Evolutionary conservation across 2,329 filamentous ascomycete species (phyloP).

Genomic region (Curvularia spicifera): DNA sequence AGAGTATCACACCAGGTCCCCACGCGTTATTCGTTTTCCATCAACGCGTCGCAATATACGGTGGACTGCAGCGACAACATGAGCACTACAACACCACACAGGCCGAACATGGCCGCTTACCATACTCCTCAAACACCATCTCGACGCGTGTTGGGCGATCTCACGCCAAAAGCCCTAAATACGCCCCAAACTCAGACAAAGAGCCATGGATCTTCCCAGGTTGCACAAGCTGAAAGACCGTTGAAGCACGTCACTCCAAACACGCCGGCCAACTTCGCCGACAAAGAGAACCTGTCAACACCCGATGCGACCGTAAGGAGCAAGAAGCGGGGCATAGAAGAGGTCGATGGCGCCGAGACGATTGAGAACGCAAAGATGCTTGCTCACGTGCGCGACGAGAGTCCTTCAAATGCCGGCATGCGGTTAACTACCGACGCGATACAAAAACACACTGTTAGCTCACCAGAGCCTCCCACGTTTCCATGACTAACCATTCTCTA

Average conservation of each 20-base stretch:
- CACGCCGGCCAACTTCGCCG: conserved; percentile 27
- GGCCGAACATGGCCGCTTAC: conserved; percentile 31
- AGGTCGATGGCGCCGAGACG: conserved; percentile 44
- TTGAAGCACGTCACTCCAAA: conserved; percentile 43
- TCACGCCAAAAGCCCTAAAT: conserved; percentile 45
- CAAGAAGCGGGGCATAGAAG: conserved; percentile 46
- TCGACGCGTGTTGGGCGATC: conserved; percentile 46
- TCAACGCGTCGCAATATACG: conserved; percentile 30
- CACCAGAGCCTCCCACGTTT: conserved; percentile 20
- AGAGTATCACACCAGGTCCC: conserved; percentile 5
- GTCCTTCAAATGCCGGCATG: conserved; percentile 17
- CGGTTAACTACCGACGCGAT: conserved; percentile 36
- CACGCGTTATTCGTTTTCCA: conserved; percentile 19
- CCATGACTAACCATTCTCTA: conserved; percentile 24
- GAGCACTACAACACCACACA: conserved; percentile 33
- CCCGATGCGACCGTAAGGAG: conserved; percentile 28
- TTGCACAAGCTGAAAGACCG: conserved; percentile 39
- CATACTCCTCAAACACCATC: conserved; percentile 40
- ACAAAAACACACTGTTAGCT: conserved; percentile 37
- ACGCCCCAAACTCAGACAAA: conserved; percentile 36
- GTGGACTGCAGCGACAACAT: conserved; percentile 25
- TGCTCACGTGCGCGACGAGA: conserved; percentile 31
- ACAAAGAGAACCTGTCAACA: conserved; percentile 41
- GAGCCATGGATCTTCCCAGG: conserved; percentile 29
- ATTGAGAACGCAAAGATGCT: conserved; percentile 36